These are phyloP conservation scores for Nicotiana obtusifolia DNA, from an alignment of 257 asterid species.

Conservation along the genomic window DNA sequence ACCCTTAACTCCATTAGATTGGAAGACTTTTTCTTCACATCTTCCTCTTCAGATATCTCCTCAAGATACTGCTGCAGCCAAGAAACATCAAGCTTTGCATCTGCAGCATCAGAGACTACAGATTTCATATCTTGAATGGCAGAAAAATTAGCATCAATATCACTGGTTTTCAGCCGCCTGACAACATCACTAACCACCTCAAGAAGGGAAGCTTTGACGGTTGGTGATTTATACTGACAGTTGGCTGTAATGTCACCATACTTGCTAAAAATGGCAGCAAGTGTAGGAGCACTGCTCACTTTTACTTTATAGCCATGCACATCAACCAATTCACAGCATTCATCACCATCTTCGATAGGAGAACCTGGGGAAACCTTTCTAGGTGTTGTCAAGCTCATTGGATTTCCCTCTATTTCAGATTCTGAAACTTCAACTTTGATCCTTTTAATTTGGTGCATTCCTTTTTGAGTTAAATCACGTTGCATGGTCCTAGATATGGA, in stretches of 20 bases:
- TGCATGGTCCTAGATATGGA: background rate
- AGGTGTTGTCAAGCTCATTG: background rate
- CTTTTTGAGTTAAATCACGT: background rate
- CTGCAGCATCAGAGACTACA: conserved; percentile 22
- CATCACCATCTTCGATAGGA: background rate
- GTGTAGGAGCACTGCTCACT: conserved; percentile 16
- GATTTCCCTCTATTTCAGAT: background rate
- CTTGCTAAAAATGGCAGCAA: conserved; percentile 32
- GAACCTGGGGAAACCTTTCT: background rate
- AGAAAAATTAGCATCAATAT: conserved; percentile 11
- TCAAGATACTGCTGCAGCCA: conserved; percentile 30
- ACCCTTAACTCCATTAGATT: conserved; percentile 16
- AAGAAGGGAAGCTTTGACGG: conserved; percentile 30
- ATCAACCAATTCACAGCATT: conserved; percentile 11
- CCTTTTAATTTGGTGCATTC: conserved; percentile 3
- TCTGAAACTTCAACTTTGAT: conserved; percentile 3
- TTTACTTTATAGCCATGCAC: conserved; percentile 35
- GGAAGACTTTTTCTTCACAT: background rate
- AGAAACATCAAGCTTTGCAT: conserved; percentile 20
- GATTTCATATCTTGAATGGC: conserved; percentile 25
- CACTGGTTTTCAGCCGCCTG: conserved; percentile 17
- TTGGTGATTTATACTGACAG: conserved; percentile 27
- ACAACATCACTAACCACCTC: conserved; percentile 28
- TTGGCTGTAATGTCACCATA: conserved; percentile 32
- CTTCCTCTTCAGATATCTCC: conserved; percentile 13